Evolutionary conservation across 192 early-diverging fungal genomes (phyloP), one percentile per base, ranked within the genome.

Genomic region (Gorgonomyces haynaldii): DNA sequence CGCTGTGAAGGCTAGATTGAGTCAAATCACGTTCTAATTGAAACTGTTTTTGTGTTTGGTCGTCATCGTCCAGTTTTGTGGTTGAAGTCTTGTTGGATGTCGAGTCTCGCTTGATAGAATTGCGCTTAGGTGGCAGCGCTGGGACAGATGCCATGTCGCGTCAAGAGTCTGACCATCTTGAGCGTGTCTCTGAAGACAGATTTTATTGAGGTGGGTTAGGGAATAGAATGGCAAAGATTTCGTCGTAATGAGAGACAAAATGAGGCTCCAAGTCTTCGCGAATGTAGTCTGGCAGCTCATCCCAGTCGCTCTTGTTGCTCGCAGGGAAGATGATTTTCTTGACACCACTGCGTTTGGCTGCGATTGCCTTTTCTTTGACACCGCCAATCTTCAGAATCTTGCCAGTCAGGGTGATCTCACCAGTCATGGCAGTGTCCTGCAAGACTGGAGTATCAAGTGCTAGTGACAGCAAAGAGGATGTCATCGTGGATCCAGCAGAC

Each of bases 331-430:
- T 65, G 26, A 98, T 81, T 19, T 74, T 81, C 48, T 74, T 85
- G 20, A 98, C 88, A 4, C 89, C 87, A 13, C 81, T 81, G 32
- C 92, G 71, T 57, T 96, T 92, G 46, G 95, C 95, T 3, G 95
- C 95, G 65, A 98, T 96, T 4, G 89, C 83, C 69, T 98, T 98
- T 47, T 98, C 94, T 53, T 92, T 91, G 24, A 98, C 65, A 19
- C 95, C 95, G 24, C 95, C 95, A 52, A 98, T 93, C 71, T 96
- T 89, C 31, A 98, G 74, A 25, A 98, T 84, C 50, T 94, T 92
- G 25, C 95, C 95, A 0, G 95, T 96, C 45, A 98, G 67, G 4
- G 95, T 98, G 35, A 98, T 66, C 68, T 98, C 95, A 50, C 95
- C 95, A 1, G 95, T 98, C 95, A 98, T 98, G 28, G 95, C 89